Evolutionary conservation across 176 grass and related monocot genomes (phyloP), one percentile per base, ranked within the genome.

Genomic region (Secale cereale): DNA sequence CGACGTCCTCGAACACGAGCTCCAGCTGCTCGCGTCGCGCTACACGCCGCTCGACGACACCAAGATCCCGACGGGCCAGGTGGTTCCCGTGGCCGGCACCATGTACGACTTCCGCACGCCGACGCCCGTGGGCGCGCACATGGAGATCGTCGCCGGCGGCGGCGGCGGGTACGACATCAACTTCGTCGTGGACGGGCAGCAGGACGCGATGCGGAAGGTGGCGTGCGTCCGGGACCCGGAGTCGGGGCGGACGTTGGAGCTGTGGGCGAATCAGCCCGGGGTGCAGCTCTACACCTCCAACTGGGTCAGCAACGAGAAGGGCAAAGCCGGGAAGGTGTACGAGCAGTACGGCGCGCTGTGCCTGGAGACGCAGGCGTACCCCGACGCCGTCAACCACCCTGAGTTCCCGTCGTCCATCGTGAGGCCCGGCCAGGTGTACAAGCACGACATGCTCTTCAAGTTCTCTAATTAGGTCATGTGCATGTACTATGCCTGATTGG

Each of bases 221-320:
- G 94, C 31, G 45, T 1, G 0, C 73, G 73, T 76, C 73, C 7
- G 46, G 27, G 73, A 76, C 0, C 73, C 73, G 43, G 28, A 30
- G 43, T 76, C 73, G 7, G 95, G 95, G 2, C 12, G 92, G 33
- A 50, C 45, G 4, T 2, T 97, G 40, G 83, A 93, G 80, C 78
- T 97, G 70, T 94, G 90, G 90, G 86, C 92, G 37, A 88, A 94
- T 82, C 95, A 97, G 76, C 92, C 90, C 7, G 95, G 95, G 8
- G 87, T 97, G 80, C 95, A 97, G 85, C 94, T 97, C 75, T 97
- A 97, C 90, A 92, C 95, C 1, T 76, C 45, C 73, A 90, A 91
- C 85, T 88, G 78, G 74, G 25, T 97, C 35, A 87, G 78, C 8
- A 66, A 90, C 36, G 70, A 81, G 33, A 90, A 78, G 57, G 94